Percentiles rank a stretch among this genome's conserved stretches.
These are phyloP conservation scores for Umbellularia californica DNA, from an alignment of 164 flowering plant species.

Conservation along the genomic window DNA sequence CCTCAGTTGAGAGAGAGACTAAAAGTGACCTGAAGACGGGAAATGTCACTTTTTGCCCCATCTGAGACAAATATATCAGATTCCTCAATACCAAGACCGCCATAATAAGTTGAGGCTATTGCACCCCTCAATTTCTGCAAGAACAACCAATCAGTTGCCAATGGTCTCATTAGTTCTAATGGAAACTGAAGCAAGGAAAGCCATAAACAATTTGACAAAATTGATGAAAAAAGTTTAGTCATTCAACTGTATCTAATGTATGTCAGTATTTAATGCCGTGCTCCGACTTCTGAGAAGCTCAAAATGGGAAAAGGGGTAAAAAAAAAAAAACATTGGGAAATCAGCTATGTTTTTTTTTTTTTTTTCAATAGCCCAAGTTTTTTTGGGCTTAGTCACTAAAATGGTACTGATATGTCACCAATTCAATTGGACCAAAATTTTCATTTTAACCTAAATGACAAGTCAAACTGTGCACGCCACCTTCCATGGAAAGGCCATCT, in stretches of 20 bases:
- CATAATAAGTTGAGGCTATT: conserved; percentile 67
- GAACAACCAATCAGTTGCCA: conserved; percentile 6
- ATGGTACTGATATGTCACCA: too few species aligned
- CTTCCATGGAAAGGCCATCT: too few species aligned
- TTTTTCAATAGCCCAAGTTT: too few species aligned
- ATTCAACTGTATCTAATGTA: neutral
- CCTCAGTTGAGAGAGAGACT: conserved; percentile 1
- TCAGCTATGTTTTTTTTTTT: too few species aligned
- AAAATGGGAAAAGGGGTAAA: too few species aligned
- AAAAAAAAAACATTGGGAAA: too few species aligned
- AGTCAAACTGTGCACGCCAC: too few species aligned
- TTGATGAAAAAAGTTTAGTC: neutral
- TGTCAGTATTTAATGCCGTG: neutral
- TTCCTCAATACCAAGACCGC: conserved; percentile 60
- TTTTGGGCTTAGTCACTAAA: too few species aligned
- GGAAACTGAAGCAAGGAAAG: neutral
- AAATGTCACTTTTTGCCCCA: conserved; percentile 97
- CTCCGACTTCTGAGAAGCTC: too few species aligned
- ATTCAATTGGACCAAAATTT: too few species aligned
- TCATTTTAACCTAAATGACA: too few species aligned
- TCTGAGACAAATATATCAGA: conserved; percentile 92
- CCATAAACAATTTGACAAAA: neutral
- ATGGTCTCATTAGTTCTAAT: neutral
- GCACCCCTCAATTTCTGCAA: conserved; percentile 69
- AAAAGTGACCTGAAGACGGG: conserved; percentile 82